Percentiles rank a stretch among this genome's conserved stretches.
Evolutionary conservation across 148 eudicot species (phyloP).

Genomic region (Camellia sinensis): DNA sequence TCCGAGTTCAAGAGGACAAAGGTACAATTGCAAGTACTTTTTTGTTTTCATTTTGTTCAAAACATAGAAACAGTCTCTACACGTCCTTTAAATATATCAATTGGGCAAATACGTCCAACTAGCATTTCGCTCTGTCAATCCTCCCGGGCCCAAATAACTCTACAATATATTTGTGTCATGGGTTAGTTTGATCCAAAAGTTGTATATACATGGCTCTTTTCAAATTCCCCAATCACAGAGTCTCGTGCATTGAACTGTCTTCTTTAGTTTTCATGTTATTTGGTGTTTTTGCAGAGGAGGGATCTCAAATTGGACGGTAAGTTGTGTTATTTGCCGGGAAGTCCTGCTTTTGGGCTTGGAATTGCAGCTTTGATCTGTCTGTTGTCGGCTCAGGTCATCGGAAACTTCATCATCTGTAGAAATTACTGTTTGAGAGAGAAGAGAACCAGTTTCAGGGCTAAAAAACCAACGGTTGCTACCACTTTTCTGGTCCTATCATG

Average conservation of each 20-base stretch:
- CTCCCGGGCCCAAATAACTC: too few relatives aligned
- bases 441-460: constrained; percentile 17
- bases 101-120: too few relatives aligned
- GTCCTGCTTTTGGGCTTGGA: constrained; percentile 56
- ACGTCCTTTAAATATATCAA: too few relatives aligned
- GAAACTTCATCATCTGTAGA: constrained; percentile 38
- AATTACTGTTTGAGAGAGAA: constrained; percentile 17
- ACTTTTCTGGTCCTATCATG: constrained; percentile 46
- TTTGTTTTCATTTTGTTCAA: background rate
- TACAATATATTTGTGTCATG: too few relatives aligned
- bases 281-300: constrained; percentile 29
- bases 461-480: constrained; percentile 18
- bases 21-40: constrained; percentile 26
- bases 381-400: constrained; percentile 43
- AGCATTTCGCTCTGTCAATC: too few relatives aligned
- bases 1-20: constrained; percentile 72
- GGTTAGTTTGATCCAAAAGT: too few relatives aligned
- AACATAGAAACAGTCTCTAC: too few relatives aligned
- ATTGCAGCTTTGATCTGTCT: constrained; percentile 48
- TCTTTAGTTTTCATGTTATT: too few relatives aligned
- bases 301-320: constrained; percentile 60
- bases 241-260: too few relatives aligned
- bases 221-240: too few relatives aligned
- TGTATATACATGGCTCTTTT: too few relatives aligned
- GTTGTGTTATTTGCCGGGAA: constrained; percentile 58